Evolutionary conservation across 176 grass and related monocot species (phyloP).

Genomic region (Hordeum vulgare): DNA sequence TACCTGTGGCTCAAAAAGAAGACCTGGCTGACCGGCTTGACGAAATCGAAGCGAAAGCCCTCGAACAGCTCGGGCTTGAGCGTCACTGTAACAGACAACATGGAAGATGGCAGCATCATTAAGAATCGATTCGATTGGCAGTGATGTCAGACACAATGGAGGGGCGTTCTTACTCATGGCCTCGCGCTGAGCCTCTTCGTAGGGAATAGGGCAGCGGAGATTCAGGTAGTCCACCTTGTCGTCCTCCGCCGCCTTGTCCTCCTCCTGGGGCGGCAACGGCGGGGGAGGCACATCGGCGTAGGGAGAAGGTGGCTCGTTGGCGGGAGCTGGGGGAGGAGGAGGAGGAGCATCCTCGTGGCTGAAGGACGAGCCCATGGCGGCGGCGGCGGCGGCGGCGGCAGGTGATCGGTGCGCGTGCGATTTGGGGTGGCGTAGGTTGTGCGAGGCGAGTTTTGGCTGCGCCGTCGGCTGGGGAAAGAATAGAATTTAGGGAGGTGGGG

Average conservation of each 20-base stretch:
- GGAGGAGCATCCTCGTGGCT: constrained; percentile 21
- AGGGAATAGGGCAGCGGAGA: constrained; percentile 62
- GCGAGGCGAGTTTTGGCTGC: not conserved
- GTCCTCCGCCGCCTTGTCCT: constrained; percentile 22
- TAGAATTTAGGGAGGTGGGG: not conserved
- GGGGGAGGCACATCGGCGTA: not conserved
- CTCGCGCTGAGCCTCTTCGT: constrained; percentile 58
- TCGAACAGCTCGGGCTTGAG: constrained; percentile 51
- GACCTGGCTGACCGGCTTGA: constrained; percentile 38
- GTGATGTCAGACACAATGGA: not conserved
- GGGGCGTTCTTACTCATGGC: constrained; percentile 42
- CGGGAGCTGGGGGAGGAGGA: not conserved
- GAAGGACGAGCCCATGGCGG: constrained; percentile 31
- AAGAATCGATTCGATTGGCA: not conserved
- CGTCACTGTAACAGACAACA: constrained; percentile 36
- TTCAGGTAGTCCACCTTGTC: constrained; percentile 73
- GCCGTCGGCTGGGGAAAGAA: constrained; percentile 8
- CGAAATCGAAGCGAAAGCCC: constrained; percentile 50
- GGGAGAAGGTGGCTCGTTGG: not conserved
- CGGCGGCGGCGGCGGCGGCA: not conserved
- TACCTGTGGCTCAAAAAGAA: constrained; percentile 68
- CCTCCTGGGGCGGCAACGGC: not conserved
- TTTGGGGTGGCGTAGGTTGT: not conserved
- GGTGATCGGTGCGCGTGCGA: not conserved
- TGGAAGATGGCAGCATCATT: not conserved